phyloP scores from a whole-genome alignment of 192 early-diverging fungal genomes.

The Gamsiella multidivaricata region DNA sequence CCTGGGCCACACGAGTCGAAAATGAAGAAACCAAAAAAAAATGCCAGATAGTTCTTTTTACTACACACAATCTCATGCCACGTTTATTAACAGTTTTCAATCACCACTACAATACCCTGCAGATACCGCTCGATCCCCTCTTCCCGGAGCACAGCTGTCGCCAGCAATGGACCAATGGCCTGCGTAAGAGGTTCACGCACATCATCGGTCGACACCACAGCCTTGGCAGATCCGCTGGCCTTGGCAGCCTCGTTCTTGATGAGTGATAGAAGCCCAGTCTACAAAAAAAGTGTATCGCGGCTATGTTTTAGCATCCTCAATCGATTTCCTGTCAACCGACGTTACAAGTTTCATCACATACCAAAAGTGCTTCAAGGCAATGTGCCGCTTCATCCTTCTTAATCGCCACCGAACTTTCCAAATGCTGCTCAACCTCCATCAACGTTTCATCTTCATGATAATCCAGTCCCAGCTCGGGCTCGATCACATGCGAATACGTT shows the following conservation, averaged over 20 bases:
- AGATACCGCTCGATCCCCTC: slow-evolving; percentile 14
- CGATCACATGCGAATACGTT: slow-evolving; percentile 64
- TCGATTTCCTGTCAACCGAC: too few relatives aligned
- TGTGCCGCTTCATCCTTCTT: slow-evolving; percentile 51
- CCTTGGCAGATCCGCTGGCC: background rate
- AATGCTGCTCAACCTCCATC: slow-evolving; percentile 35
- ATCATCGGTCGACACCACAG: slow-evolving; percentile 19
- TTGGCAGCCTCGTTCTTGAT: slow-evolving; percentile 34
- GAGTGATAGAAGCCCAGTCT: slow-evolving; percentile 27
- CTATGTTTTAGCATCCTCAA: background rate
- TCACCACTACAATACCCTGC: slow-evolving; percentile 28
- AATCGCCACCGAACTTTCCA: background rate
- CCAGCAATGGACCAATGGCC: slow-evolving; percentile 33
- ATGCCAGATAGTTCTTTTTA: too few relatives aligned
- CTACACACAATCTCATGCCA: too few relatives aligned
- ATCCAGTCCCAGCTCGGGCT: slow-evolving; percentile 33
- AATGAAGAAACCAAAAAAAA: too few relatives aligned
- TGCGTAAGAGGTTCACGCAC: slow-evolving; percentile 33
- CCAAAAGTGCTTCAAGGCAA: slow-evolving; percentile 63
- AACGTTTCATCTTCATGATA: slow-evolving; percentile 12
- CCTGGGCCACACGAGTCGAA: too few relatives aligned
- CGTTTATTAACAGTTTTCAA: slow-evolving; percentile 35
- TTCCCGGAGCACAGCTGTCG: slow-evolving; percentile 14
- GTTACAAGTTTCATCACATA: slow-evolving; percentile 19
- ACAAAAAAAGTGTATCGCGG: background rate